Evolutionary conservation across 495 filamentous ascomycete species (phyloP), one percentile per base, ranked within the genome.

Genomic region (Neurospora pannonica): DNA sequence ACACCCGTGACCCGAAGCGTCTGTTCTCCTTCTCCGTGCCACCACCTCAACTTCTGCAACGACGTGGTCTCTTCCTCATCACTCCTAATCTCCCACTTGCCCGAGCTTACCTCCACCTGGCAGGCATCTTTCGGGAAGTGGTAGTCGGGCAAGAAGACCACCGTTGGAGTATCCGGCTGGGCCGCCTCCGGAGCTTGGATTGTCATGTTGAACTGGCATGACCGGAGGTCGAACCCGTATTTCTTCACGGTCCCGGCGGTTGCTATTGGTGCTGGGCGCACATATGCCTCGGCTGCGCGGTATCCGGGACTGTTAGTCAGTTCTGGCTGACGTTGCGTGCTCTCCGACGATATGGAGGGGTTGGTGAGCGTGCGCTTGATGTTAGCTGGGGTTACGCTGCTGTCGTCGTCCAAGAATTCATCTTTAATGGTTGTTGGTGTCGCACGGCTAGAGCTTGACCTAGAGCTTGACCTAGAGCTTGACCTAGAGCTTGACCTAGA

Each of bases 251-350:
- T 85, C 0, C 96, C 95, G 62, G 89, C 90, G 0, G 90, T 92
- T 54, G 84, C 85, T 71, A 97, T 90, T 0, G 97, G 94, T 40
- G 92, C 91, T 7, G 96, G 95, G 4, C 96, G 91, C 42, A 98
- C 88, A 74, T 91, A 98, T 7, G 96, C 96, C 79, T 98, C 94
- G 13, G 93, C 94, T 4, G 96, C 96, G 62, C 96, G 91, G 77
- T 90, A 95, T 1, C 95, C 94, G 5, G 91, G 89, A 15, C 86
- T 81, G 74, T 85, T 84, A 11, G 85, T 87, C 54, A 89, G 81
- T 73, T 89, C 86, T 10, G 86, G 83, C 71, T 87, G 82, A 31
- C 81, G 79, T 67, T 83, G 87, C 39, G 89, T 85, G 8, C 80
- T 81, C 31, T 85, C 84, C 2, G 88, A 90, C 70, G 90, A 89